A percentile compares a stretch with the other conserved stretches of the same genome.
phyloP scores from a whole-genome alignment of 2,329 filamentous ascomycete genomes.

The Fusarium fujikuroi region DNA sequence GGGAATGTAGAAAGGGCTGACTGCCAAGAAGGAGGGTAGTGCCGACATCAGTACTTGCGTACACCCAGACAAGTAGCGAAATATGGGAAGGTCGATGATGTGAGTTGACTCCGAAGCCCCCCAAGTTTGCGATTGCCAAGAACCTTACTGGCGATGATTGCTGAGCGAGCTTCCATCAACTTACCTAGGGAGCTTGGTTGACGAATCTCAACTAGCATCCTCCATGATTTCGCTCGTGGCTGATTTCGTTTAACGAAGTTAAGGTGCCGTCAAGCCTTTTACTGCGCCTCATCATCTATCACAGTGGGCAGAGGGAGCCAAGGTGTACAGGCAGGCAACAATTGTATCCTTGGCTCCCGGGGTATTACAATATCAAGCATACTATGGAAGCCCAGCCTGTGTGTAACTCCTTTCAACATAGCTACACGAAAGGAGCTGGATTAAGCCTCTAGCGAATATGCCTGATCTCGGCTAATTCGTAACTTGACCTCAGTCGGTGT shows the following conservation, averaged over 20 bases:
- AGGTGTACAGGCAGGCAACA: neutral
- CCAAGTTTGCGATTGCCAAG: neutral
- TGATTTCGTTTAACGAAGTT: neutral
- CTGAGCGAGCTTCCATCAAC: neutral
- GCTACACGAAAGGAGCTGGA: constrained; percentile 1
- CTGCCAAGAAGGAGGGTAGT: neutral
- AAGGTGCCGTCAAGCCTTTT: too few relatives aligned
- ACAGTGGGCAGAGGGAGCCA: neutral
- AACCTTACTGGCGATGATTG: neutral
- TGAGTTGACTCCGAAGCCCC: neutral
- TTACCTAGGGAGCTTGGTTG: neutral
- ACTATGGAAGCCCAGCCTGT: neutral
- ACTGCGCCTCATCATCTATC: neutral
- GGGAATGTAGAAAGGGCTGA: neutral
- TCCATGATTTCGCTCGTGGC: neutral
- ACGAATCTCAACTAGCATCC: neutral
- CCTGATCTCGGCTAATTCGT: neutral
- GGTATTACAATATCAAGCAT: neutral
- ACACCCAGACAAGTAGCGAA: neutral
- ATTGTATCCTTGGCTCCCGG: neutral
- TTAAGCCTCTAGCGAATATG: neutral
- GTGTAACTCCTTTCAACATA: neutral
- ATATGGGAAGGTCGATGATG: neutral
- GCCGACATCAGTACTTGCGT: neutral
- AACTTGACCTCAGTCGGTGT: neutral